A percentile compares a stretch with the other conserved stretches of the same genome.
phyloP scores from a whole-genome alignment of 2,329 filamentous ascomycete genomes.

The Rutstroemia sp. region DNA sequence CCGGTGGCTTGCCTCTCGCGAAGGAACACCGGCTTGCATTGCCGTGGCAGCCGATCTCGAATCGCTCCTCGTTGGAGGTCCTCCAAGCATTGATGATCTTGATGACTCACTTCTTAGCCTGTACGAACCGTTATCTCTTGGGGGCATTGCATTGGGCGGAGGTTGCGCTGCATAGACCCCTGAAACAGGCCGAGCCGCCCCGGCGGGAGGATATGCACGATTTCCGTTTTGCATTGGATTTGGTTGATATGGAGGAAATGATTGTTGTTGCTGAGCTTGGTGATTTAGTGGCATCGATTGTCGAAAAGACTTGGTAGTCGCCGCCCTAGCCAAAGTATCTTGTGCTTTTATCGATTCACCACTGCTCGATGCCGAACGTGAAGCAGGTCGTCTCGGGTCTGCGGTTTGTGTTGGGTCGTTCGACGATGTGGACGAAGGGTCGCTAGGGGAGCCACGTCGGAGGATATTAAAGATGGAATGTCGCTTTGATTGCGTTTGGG shows the following conservation, averaged over 20 bases:
- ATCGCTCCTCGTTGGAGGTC: conserved; percentile 50
- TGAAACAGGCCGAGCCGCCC: conserved; percentile 37
- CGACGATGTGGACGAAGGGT: conserved; percentile 12
- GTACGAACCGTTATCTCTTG: conserved; percentile 36
- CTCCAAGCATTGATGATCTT: conserved; percentile 45
- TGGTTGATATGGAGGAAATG: conserved; percentile 36
- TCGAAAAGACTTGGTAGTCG: conserved; percentile 32
- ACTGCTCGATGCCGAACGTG: conserved; percentile 24
- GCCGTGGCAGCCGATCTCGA: conserved; percentile 50
- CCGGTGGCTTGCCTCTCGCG: conserved; percentile 61
- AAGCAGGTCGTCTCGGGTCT: conserved; percentile 15
- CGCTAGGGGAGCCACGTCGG: conserved; percentile 23
- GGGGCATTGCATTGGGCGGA: conserved; percentile 33
- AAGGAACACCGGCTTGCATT: conserved; percentile 53
- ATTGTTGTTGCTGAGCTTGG: conserved; percentile 36
- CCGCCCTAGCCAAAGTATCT: conserved; percentile 22
- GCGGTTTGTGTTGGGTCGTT: conserved; percentile 13
- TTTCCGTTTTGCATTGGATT: conserved; percentile 33
- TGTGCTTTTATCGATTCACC: conserved; percentile 24
- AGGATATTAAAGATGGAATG: conserved; percentile 32
- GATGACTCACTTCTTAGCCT: conserved; percentile 53
- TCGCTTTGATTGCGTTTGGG: conserved; percentile 26
- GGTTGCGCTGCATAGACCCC: conserved; percentile 37
- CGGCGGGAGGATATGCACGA: conserved; percentile 31
- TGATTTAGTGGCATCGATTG: conserved; percentile 37